Evolutionary conservation across 2,329 filamentous ascomycete species (phyloP), one percentile per base, ranked within the genome.

Genomic region (Bipolaris sorokiniana): DNA sequence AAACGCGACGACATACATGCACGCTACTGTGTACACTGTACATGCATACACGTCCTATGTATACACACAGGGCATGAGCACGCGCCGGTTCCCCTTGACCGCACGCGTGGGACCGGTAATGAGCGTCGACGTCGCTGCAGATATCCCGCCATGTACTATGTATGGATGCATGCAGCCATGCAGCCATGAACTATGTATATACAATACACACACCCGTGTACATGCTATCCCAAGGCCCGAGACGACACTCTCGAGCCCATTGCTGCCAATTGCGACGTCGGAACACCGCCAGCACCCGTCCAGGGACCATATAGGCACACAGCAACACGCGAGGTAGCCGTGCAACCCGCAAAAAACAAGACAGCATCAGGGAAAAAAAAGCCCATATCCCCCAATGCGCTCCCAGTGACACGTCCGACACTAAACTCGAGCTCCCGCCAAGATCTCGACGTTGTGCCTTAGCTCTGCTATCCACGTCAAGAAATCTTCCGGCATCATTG

Each of bases 401-500:
- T 16, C 31, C 44, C 18, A 23, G 37, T 48, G 50, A 48, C 44
- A 53, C 47, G 54, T 38, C 31, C 44, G 54, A 51, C 54, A 54
- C 54, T 58, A 58, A 54, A 42, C 44, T 54, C 50, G 55, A 58
- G 50, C 55, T 54, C 31, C 23, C 51, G 55, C 50, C 55, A 54
- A 58, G 54, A 58, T 40, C 23, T 58, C n/a, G 50, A 54, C 49
- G 51, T 54, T 49, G 51, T 61, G 67, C 59, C 59, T 66, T 70
- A 67, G 66, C 67, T 68, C 58, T 61, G 61, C 67, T 60, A 65
- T 67, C 66, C 63, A 70, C 67, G 59, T 70, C 66, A 64, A 70
- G 67, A 70, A 69, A 67, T 67, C 66, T 69, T 64, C 54, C 61
- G 58, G 61, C 61, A 59, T 55, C 66, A 56, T 59, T 64, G 67